Conservation (phyloP, 805 yeast species). For the Kodamaea hsintzibuensis region DNA sequence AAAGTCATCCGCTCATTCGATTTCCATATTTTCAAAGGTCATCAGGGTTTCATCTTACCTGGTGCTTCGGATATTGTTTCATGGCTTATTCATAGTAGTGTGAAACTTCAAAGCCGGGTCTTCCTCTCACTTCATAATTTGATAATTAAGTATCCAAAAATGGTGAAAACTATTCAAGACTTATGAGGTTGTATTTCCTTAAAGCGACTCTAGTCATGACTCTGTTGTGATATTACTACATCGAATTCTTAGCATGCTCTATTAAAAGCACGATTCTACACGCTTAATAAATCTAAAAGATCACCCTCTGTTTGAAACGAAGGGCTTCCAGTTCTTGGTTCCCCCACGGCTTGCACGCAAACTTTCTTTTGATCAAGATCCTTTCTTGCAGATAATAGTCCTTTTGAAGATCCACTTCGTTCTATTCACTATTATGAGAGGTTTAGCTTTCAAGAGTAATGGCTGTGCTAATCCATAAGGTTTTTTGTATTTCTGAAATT, state of each 20-base stretch:
- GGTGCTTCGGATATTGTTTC: not conserved
- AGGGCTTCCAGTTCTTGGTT: too few relatives aligned
- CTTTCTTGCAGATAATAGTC: not conserved
- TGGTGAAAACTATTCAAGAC: not conserved
- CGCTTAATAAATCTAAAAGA: not conserved
- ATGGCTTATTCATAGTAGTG: not conserved
- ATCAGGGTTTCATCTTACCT: not conserved
- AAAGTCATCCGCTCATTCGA: not conserved
- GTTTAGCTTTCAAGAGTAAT: not conserved
- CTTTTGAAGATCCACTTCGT: not conserved
- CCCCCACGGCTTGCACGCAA: too few relatives aligned
- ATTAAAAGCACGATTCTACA: not conserved
- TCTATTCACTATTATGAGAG: not conserved
- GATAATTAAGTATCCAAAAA: not conserved
- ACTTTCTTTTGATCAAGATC: not conserved
- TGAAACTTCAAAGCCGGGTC: not conserved
- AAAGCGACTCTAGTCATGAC: not conserved
- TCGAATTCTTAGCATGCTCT: not conserved
- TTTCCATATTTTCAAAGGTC: not conserved
- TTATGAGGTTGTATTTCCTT: not conserved
- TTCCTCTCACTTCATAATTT: not conserved
- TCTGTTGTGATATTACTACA: not conserved
- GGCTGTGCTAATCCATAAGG: too few relatives aligned
- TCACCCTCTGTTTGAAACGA: not conserved
- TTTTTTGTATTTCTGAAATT: not conserved